Evolutionary conservation across 495 filamentous ascomycete species (phyloP).

Genomic region (Niebla homalea): DNA sequence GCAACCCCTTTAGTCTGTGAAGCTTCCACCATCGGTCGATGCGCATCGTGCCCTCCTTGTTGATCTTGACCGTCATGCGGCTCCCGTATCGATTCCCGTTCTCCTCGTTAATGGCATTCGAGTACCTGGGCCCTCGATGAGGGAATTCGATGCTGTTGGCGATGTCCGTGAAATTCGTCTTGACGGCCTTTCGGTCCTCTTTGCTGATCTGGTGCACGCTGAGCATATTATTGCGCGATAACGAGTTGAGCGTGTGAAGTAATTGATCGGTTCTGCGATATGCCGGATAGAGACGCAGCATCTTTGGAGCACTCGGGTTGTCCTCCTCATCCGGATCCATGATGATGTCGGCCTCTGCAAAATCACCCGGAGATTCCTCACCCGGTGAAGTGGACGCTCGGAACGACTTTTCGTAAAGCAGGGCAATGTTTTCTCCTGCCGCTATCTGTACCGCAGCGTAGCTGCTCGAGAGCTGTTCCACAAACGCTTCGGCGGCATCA

Average conservation of each 20-base stretch:
- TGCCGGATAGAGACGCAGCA: conserved; percentile 47
- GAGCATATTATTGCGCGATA: conserved; percentile 51
- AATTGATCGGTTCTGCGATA: conserved; percentile 44
- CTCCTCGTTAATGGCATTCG: conserved; percentile 58
- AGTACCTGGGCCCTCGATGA: conserved; percentile 55
- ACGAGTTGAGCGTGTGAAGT: conserved; percentile 38
- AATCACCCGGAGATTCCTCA: conserved; percentile 37
- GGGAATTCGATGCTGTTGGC: conserved; percentile 72
- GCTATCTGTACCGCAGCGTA: conserved; percentile 69
- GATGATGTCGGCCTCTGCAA: conserved; percentile 31
- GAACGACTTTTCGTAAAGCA: conserved; percentile 77
- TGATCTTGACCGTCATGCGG: conserved; percentile 62
- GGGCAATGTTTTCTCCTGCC: conserved; percentile 79
- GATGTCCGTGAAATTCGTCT: conserved; percentile 69
- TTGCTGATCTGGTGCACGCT: conserved; percentile 49
- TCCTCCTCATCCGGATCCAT: conserved; percentile 23
- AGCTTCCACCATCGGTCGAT: conserved; percentile 92
- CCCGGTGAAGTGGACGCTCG: conserved; percentile 42
- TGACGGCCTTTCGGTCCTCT: conserved; percentile 58
- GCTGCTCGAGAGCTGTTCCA: conserved; percentile 74
- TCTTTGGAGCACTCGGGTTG: conserved; percentile 29
- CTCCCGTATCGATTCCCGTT: conserved; percentile 63
- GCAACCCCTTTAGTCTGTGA: conserved; percentile 59
- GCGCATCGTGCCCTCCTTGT: conserved; percentile 54
- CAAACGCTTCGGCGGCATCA: conserved; percentile 67